Evolutionary conservation across 1,284 basidiomycete genomes (phyloP).

Genomic region (Malassezia psittaci): DNA sequence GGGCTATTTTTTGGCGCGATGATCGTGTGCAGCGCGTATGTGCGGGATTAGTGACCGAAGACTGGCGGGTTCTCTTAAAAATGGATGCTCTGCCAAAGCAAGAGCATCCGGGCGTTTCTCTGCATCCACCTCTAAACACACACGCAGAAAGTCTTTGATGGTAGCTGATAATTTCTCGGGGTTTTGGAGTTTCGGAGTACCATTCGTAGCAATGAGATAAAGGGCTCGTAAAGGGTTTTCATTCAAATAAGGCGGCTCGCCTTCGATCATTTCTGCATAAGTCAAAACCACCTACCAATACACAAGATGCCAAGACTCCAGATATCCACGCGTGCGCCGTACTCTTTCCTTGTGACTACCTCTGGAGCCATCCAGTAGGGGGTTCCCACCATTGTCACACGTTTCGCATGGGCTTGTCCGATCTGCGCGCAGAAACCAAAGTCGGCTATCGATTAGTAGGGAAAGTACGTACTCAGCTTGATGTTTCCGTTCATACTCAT

Average conservation of each 20-base stretch:
- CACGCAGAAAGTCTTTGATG: slow-evolving; percentile 83
- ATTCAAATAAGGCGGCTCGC: slow-evolving; percentile 93
- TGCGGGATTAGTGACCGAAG: slow-evolving; percentile 14
- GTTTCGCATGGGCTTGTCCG: slow-evolving; percentile 78
- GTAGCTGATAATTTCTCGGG: slow-evolving; percentile 74
- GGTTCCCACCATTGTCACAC: slow-evolving; percentile 99
- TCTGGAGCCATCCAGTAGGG: slow-evolving; percentile 99
- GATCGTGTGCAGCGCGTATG: slow-evolving; percentile 14
- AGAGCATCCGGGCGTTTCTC: slow-evolving; percentile 83
- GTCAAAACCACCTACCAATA: slow-evolving; percentile 54
- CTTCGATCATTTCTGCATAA: slow-evolving; percentile 79
- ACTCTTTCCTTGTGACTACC: slow-evolving; percentile 94
- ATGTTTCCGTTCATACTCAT: slow-evolving; percentile 86
- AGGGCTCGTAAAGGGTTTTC: slow-evolving; percentile 91
- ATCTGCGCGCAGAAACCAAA: slow-evolving; percentile 99
- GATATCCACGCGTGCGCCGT: slow-evolving; percentile 96
- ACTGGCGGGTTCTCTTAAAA: slow-evolving; percentile 2
- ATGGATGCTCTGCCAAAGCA: slow-evolving; percentile 55
- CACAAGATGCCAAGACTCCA: slow-evolving; percentile 99
- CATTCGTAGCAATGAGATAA: slow-evolving; percentile 94
- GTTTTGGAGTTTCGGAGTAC: slow-evolving; percentile 92
- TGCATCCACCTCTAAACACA: slow-evolving; percentile 85
- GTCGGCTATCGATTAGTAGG: slow-evolving; percentile 59
- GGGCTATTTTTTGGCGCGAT: background rate
- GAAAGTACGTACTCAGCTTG: slow-evolving; percentile 70